These are phyloP conservation scores for Cnidoscolus chayamansa DNA, from an alignment of 441 rosid genomes.

Conservation along the genomic window DNA sequence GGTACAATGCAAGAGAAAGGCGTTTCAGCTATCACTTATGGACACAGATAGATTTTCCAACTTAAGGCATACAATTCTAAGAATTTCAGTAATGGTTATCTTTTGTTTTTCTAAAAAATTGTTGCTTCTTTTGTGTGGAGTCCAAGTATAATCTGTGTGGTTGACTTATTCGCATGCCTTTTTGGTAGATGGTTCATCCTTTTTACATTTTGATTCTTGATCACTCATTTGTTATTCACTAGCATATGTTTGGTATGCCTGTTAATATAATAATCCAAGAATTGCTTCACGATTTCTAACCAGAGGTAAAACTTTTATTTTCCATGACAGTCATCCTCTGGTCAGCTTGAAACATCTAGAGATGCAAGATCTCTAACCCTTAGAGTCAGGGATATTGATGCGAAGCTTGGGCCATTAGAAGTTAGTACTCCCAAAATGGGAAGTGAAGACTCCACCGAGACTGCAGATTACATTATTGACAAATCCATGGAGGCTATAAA, in stretches of 20 bases:
- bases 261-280: background rate
- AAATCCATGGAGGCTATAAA: constrained; percentile 13
- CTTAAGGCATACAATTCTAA: background rate
- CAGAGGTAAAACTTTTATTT: constrained; percentile 21
- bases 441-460: constrained; percentile 16
- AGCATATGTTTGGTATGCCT: background rate
- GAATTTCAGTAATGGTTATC: background rate
- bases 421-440: constrained; percentile 25
- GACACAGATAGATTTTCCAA: no score
- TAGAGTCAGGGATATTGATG: constrained; percentile 62
- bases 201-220: background rate
- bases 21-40: background rate
- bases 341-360: constrained; percentile 39
- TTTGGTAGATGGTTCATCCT: background rate
- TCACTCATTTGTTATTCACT: background rate
- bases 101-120: background rate
- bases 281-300: background rate
- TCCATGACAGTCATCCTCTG: constrained; percentile 44
- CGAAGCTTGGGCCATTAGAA: constrained; percentile 54
- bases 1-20: no score
- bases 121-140: background rate
- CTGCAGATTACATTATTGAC: constrained; percentile 11
- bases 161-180: background rate
- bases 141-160: background rate
- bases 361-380: constrained; percentile 56